These are phyloP conservation scores for Paralagenidium karlingii DNA, from an alignment of 352 stramenopile genomes.

Conservation along the genomic window DNA sequence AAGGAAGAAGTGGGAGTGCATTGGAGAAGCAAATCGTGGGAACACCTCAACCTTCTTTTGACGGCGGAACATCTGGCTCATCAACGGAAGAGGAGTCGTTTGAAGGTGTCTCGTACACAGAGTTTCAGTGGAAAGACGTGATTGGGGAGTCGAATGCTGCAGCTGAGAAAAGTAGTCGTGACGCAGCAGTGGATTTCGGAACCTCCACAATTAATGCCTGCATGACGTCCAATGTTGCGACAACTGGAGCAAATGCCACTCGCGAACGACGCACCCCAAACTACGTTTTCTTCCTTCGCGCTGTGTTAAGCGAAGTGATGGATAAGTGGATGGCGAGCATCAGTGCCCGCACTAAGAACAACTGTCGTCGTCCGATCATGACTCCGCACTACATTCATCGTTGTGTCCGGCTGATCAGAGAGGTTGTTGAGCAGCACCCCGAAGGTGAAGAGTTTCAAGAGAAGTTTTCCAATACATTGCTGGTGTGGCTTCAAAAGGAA, in stretches of 20 bases:
- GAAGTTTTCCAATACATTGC: conserved; percentile 73
- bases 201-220: conserved; percentile 69
- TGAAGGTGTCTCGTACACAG: conserved; percentile 37
- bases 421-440: conserved; percentile 73
- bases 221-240: conserved; percentile 50
- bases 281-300: conserved; percentile 79
- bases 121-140: conserved; percentile 57
- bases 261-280: conserved; percentile 65
- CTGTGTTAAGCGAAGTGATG: conserved; percentile 74
- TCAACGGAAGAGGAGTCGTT: conserved; percentile 15
- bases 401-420: conserved; percentile 70
- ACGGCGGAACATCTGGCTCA: not conserved
- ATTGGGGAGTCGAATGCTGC: conserved; percentile 34
- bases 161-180: conserved; percentile 42
- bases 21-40: conserved; percentile 12
- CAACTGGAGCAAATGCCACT: conserved; percentile 64
- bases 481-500: conserved; percentile 80
- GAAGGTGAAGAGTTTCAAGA: conserved; percentile 76
- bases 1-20: conserved; percentile 45
- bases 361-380: conserved; percentile 65
- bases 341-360: conserved; percentile 38
- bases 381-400: conserved; percentile 76
- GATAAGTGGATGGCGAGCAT: conserved; percentile 84
- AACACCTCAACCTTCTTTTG: not conserved
- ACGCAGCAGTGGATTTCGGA: conserved; percentile 59